phyloP scores from a whole-genome alignment of 306 rosid species.

The Cotoneaster glaucophyllus region DNA sequence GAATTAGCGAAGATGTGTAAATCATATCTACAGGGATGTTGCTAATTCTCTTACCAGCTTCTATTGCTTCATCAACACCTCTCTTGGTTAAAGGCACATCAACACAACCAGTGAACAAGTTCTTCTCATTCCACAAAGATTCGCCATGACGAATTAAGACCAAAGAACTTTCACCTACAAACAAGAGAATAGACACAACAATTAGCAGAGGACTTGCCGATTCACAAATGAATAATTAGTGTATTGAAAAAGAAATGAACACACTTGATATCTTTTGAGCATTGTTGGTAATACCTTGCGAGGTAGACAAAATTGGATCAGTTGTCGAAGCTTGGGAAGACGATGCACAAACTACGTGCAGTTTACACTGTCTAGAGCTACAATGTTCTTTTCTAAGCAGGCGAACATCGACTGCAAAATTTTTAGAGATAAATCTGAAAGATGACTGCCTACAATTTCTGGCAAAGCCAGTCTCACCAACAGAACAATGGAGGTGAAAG shows the following conservation, averaged over 20 bases:
- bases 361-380: slow-evolving; percentile 6
- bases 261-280: slow-evolving; percentile 22
- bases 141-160: slow-evolving; percentile 76
- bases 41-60: slow-evolving; percentile 81
- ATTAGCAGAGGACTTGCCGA: slow-evolving; percentile 9
- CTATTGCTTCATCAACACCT: slow-evolving; percentile 86
- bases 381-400: neutral
- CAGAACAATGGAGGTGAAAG: slow-evolving; percentile 15
- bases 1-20: slow-evolving; percentile 69
- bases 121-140: slow-evolving; percentile 76
- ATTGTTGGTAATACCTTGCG: neutral
- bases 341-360: slow-evolving; percentile 11
- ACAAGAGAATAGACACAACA: neutral
- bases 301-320: slow-evolving; percentile 20
- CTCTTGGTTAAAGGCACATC: slow-evolving; percentile 64
- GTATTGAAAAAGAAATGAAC: neutral
- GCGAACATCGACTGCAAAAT: slow-evolving; percentile 7
- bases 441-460: slow-evolving; percentile 2
- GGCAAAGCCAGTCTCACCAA: slow-evolving; percentile 8
- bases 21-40: slow-evolving; percentile 74
- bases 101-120: slow-evolving; percentile 81
- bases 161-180: slow-evolving; percentile 58
- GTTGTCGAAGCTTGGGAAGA: slow-evolving; percentile 15
- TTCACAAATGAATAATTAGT: neutral
- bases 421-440: slow-evolving; percentile 27